Conservation (phyloP, 495 filamentous ascomycete genomes). For the Lindgomyces ingoldianus region DNA sequence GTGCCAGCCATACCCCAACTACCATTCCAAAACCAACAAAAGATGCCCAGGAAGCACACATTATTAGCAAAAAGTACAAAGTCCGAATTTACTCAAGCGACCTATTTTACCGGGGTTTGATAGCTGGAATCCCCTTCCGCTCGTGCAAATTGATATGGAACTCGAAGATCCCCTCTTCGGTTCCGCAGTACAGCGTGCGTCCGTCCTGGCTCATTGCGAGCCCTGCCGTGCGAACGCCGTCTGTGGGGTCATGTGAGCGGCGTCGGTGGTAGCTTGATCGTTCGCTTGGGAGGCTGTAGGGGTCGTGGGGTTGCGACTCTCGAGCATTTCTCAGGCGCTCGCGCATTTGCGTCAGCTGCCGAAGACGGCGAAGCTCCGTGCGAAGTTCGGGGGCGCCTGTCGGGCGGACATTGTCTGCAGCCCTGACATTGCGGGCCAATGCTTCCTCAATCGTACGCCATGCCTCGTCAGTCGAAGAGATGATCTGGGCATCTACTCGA, state of each 20-base stretch:
- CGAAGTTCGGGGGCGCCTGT: slow-evolving; percentile 27
- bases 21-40: neutral
- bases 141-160: slow-evolving; percentile 41
- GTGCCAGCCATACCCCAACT: neutral
- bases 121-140: slow-evolving; percentile 40
- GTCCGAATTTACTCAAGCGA: neutral
- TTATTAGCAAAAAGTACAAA: slow-evolving; percentile 12
- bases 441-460: slow-evolving; percentile 52
- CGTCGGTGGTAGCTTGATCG: slow-evolving; percentile 24
- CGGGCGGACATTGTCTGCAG: slow-evolving; percentile 27
- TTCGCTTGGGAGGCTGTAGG: slow-evolving; percentile 2
- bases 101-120: slow-evolving; percentile 36
- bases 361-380: slow-evolving; percentile 33
- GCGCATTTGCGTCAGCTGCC: slow-evolving; percentile 33
- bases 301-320: slow-evolving; percentile 18
- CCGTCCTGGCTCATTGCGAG: slow-evolving; percentile 47
- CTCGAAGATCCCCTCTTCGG: slow-evolving; percentile 47
- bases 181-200: slow-evolving; percentile 41
- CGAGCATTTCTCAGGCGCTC: slow-evolving; percentile 31
- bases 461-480: slow-evolving; percentile 41
- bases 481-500: slow-evolving; percentile 27
- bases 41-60: neutral
- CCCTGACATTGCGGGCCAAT: slow-evolving; percentile 43
- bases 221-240: slow-evolving; percentile 44
- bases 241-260: slow-evolving; percentile 23